Evolutionary conservation across 257 asterid species (phyloP), one percentile per base, ranked within the genome.

Genomic region (Solanum boliviense): DNA sequence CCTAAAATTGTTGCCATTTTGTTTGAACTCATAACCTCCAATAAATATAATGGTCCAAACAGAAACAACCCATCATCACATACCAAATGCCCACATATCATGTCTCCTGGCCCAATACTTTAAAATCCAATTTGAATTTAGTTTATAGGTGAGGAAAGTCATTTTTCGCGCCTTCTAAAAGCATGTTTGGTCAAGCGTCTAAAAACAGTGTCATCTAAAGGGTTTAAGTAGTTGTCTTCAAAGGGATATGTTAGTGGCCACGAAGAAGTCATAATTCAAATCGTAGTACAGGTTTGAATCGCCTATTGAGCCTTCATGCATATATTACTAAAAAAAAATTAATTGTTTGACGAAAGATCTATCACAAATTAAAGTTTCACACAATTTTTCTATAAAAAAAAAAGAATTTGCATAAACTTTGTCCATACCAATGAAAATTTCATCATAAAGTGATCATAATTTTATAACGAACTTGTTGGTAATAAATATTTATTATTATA

Each of bases 11-110:
- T 27, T 27, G 25, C 39, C 85, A 58, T 79, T 79, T 27, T 44
- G 48, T 79, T 41, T 15, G 84, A 79, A 60, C 67, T 79, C 48
- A 41, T 79, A 27, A 27, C 10, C 32, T 16, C 52, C 56, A 75
- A 34, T 23, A 39, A n/a, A 25, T 25, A 81, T 34, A 46, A 32
- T 16, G 25, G 60, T 46, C 85, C 85, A 81, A 81, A 46, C 39
- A 44, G 11, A 46, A 81, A 81, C 18, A 16, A 46, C 85, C 85
- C 68, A 44, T 44, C 85, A 81, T 27, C 27, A 46, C 68, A 81
- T n/a, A 41, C 31, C 84, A 25, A 41, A 39, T 41, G 84, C 25
- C 65, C 62, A 41, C 65, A 41, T 15, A 81, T 16, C 85, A 35
- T 81, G 68, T 81, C 67, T 46, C 41, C 29, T 81, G 85, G 29